phyloP scores from a whole-genome alignment of 2,329 filamentous ascomycete species.

The Botrytis fragariae region DNA sequence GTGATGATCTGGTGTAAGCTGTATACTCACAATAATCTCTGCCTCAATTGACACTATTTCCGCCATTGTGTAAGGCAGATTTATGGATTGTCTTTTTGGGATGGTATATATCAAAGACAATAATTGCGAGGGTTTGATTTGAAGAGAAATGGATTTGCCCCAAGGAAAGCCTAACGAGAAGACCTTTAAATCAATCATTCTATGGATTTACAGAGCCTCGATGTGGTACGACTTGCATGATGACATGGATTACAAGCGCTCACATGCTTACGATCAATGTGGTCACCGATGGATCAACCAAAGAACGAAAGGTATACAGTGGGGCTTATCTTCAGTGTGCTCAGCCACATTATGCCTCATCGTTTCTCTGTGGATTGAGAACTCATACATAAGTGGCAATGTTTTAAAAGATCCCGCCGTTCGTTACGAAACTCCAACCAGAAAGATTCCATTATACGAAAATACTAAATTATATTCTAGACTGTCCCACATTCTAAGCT shows the following conservation, averaged over 20 bases:
- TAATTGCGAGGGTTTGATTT: background rate
- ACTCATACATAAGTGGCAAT: background rate
- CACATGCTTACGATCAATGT: background rate
- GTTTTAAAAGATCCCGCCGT: no score
- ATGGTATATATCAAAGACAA: background rate
- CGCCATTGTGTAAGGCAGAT: background rate
- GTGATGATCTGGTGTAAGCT: background rate
- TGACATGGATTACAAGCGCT: background rate
- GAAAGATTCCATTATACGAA: no score
- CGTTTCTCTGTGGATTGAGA: no score
- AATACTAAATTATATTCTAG: no score
- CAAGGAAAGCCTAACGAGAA: background rate
- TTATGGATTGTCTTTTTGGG: background rate
- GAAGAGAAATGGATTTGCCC: background rate
- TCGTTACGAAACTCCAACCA: background rate
- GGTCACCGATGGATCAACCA: background rate
- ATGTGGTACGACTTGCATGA: background rate
- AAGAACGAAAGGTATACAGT: background rate
- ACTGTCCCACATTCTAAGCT: no score
- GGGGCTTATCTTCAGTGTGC: background rate
- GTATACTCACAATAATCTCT: conserved; percentile 2
- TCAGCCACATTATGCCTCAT: background rate
- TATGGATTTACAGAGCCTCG: background rate
- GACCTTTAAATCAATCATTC: conserved; percentile 5
- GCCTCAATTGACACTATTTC: background rate